Percentiles rank a stretch among this genome's conserved stretches.
These are phyloP conservation scores for Cylindrotheca closterium DNA, from an alignment of 108 stramenopile genomes.

Conservation along the genomic window DNA sequence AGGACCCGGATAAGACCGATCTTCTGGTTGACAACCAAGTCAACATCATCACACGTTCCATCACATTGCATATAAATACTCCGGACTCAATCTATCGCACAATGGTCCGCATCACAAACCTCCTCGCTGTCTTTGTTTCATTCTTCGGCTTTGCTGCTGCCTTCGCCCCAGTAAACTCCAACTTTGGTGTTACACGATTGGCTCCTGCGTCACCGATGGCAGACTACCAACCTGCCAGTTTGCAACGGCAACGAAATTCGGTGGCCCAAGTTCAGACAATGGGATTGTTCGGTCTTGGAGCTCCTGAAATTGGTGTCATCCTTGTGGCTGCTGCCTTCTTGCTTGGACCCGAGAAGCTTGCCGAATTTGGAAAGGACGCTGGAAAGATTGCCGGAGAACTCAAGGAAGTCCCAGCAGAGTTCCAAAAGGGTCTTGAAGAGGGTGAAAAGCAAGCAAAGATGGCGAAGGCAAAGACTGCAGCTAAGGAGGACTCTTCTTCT, in stretches of 20 bases:
- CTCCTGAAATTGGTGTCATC: conserved; percentile 91
- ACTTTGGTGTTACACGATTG: neutral
- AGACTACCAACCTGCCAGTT: conserved; percentile 20
- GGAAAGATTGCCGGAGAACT: conserved; percentile 95
- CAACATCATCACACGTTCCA: too few relatives aligned
- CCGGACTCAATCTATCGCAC: too few relatives aligned
- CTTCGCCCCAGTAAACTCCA: conserved; percentile 25
- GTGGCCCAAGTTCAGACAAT: conserved; percentile 79
- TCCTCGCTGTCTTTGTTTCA: conserved; percentile 7
- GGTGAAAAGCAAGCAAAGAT: conserved; percentile 78
- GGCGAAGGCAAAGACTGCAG: conserved; percentile 43
- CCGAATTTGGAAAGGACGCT: conserved; percentile 89
- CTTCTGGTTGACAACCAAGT: too few relatives aligned
- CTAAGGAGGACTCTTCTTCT: too few relatives aligned
- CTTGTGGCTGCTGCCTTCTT: conserved; percentile 90
- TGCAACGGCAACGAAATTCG: conserved; percentile 65
- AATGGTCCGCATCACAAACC: conserved; percentile 4
- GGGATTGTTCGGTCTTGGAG: conserved; percentile 92
- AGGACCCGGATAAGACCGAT: too few relatives aligned
- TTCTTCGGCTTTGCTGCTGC: conserved; percentile 17
- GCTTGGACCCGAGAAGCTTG: conserved; percentile 91
- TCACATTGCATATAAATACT: too few relatives aligned
- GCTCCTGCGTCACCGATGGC: neutral
- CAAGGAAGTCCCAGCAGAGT: conserved; percentile 94
- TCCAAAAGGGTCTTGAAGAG: conserved; percentile 90